phyloP scores from a whole-genome alignment of 108 stramenopile genomes.

The Mediolabrus comicus region DNA sequence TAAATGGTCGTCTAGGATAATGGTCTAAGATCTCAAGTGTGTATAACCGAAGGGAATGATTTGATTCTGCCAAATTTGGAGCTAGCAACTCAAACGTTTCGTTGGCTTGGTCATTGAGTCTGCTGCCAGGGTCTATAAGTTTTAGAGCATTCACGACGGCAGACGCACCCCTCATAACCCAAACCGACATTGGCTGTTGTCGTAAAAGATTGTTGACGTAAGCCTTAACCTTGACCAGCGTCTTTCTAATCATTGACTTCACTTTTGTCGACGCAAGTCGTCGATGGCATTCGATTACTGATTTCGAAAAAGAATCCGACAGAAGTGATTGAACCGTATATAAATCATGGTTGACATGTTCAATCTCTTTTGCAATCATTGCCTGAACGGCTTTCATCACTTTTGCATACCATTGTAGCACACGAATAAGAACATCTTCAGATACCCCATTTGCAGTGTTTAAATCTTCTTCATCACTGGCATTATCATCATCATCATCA shows the following conservation, averaged over 20 bases:
- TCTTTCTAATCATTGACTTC: conserved; percentile 14
- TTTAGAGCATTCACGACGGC: conserved; percentile 36
- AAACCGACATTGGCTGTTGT: conserved; percentile 43
- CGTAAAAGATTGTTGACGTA: conserved; percentile 45
- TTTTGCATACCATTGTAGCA: conserved; percentile 33
- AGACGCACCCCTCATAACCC: conserved; percentile 57
- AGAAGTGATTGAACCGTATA: conserved; percentile 35
- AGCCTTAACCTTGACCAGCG: conserved; percentile 14
- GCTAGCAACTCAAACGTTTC: conserved; percentile 59
- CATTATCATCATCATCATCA: background rate
- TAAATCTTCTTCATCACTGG: conserved; percentile 6
- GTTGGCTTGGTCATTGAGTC: conserved; percentile 38
- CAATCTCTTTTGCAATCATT: background rate
- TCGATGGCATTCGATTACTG: conserved; percentile 29
- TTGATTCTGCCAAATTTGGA: conserved; percentile 58
- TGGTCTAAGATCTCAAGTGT: conserved; percentile 69
- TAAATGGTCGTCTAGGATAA: conserved; percentile 66
- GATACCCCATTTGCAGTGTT: background rate
- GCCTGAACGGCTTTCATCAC: conserved; percentile 22
- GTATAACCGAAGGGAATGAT: conserved; percentile 71
- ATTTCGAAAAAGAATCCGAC: conserved; percentile 56
- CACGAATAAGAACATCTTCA: conserved; percentile 1
- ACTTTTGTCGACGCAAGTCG: conserved; percentile 26
- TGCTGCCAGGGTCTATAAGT: conserved; percentile 20
- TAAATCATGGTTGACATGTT: background rate